Percentiles rank a stretch among this genome's conserved stretches.
These are phyloP conservation scores for Sinapis alba DNA, from an alignment of 441 rosid genomes.

Conservation along the genomic window DNA sequence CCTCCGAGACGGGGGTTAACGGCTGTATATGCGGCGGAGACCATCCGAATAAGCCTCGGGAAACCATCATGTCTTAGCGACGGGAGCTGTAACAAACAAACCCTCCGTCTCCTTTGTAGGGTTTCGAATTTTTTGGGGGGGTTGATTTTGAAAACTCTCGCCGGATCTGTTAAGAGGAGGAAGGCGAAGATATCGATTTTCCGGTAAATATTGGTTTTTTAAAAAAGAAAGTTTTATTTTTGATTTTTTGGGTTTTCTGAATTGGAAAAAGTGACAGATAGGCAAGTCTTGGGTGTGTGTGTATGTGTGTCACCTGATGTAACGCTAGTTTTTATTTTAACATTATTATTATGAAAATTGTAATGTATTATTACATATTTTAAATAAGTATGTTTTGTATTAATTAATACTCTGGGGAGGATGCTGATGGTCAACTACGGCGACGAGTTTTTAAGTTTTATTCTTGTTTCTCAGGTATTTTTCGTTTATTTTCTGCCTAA, in stretches of 20 bases:
- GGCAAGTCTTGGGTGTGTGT: conserved; percentile 13
- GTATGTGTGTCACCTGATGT: conserved; percentile 34
- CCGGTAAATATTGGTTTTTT: background rate
- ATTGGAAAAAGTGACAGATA: conserved; percentile 19
- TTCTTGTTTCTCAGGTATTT: conserved; percentile 5
- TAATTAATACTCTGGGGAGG: background rate
- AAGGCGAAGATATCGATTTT: conserved; percentile 31
- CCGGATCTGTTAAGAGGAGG: conserved; percentile 58
- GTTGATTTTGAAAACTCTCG: conserved; percentile 32
- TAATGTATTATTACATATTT: background rate
- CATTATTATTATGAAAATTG: background rate
- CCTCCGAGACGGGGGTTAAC: conserved; percentile 96
- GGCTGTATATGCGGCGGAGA: conserved; percentile 99
- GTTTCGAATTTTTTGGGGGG: conserved; percentile 1
- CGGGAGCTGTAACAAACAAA: background rate
- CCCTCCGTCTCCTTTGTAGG: conserved; percentile 23
- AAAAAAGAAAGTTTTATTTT: background rate
- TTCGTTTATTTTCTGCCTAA: background rate
- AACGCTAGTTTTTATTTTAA: conserved; percentile 4
- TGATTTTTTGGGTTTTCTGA: background rate
- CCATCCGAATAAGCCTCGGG: conserved; percentile 96
- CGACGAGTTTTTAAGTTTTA: conserved; percentile 12
- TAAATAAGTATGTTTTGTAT: background rate
- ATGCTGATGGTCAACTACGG: conserved; percentile 37
- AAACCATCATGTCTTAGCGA: conserved; percentile 78